Conservation (phyloP, 2,329 filamentous ascomycete species). For the Pyrenophora graminea region DNA sequence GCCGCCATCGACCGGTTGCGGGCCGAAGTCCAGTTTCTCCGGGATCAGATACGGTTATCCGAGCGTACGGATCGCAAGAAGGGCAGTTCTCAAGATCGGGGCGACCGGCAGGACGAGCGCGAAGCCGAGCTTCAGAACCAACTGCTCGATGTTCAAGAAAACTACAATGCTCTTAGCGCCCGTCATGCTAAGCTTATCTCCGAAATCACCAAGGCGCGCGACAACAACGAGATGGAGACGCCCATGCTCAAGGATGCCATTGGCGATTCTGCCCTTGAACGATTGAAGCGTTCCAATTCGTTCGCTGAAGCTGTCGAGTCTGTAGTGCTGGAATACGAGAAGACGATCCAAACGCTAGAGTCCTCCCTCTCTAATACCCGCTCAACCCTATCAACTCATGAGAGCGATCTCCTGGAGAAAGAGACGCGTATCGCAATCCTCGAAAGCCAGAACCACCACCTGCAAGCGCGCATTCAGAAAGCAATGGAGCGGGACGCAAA, state of each 20-base stretch:
- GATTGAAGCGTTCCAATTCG: slow-evolving; percentile 90
- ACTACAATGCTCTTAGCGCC: slow-evolving; percentile 87
- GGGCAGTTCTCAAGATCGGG: slow-evolving; percentile 66
- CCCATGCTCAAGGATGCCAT: slow-evolving; percentile 64
- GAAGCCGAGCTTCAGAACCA: slow-evolving; percentile 93
- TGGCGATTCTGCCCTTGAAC: slow-evolving; percentile 80
- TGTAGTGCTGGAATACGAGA: slow-evolving; percentile 96
- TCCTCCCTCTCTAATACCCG: slow-evolving; percentile 88
- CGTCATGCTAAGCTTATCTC: slow-evolving; percentile 95
- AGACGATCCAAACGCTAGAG: slow-evolving; percentile 93
- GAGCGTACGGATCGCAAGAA: slow-evolving; percentile 67
- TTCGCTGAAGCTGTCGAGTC: slow-evolving; percentile 96
- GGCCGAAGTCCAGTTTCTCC: slow-evolving; percentile 88
- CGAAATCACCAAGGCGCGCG: slow-evolving; percentile 84
- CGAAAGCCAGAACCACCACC: slow-evolving; percentile 87
- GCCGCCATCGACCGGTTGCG: slow-evolving; percentile 91
- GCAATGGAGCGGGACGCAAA: slow-evolving; percentile 87
- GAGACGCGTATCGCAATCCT: slow-evolving; percentile 92
- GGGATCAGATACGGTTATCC: slow-evolving; percentile 89
- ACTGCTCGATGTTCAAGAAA: slow-evolving; percentile 88
- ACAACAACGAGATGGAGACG: slow-evolving; percentile 63
- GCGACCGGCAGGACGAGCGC: slow-evolving; percentile 78
- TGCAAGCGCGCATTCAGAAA: slow-evolving; percentile 90
- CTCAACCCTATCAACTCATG: slow-evolving; percentile 78
- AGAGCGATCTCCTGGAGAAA: slow-evolving; percentile 85